These are phyloP conservation scores for Mucor mucedo DNA, from an alignment of 371 early-diverging fungal species.

Conservation along the genomic window DNA sequence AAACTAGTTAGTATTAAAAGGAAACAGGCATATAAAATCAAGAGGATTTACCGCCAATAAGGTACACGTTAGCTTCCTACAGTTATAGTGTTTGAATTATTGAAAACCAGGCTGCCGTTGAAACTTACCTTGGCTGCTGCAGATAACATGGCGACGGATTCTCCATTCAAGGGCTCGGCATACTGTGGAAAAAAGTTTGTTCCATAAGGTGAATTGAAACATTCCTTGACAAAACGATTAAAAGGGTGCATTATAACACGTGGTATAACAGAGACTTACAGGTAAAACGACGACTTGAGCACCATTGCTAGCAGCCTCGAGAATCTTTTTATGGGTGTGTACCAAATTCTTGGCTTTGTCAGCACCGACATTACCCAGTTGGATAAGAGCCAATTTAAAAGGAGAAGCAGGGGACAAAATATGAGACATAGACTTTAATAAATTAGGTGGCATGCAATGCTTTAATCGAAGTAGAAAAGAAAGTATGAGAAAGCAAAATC, in stretches of 20 bases:
- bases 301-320: constrained; percentile 84
- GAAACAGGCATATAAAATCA: not conserved
- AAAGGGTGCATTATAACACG: not conserved
- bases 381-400: constrained; percentile 78
- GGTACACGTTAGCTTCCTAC: constrained; percentile 76
- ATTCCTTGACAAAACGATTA: constrained; percentile 61
- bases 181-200: constrained; percentile 84
- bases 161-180: constrained; percentile 71
- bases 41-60: constrained; percentile 64
- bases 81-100: not conserved
- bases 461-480: not conserved
- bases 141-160: constrained; percentile 70
- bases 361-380: constrained; percentile 70
- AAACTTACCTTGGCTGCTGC: constrained; percentile 74
- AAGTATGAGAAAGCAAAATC: not conserved
- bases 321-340: constrained; percentile 75
- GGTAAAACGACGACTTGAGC: constrained; percentile 91
- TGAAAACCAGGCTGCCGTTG: not conserved
- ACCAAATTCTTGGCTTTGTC: constrained; percentile 82
- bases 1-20: not conserved
- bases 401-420: constrained; percentile 35
- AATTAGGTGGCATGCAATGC: constrained; percentile 5
- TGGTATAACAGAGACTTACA: constrained; percentile 37
- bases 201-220: constrained; percentile 97
- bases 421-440: constrained; percentile 18